Percentiles rank a stretch among this genome's conserved stretches.
Conservation (phyloP, 1,284 basidiomycete genomes). For the Hypsizygus ulmarius region DNA sequence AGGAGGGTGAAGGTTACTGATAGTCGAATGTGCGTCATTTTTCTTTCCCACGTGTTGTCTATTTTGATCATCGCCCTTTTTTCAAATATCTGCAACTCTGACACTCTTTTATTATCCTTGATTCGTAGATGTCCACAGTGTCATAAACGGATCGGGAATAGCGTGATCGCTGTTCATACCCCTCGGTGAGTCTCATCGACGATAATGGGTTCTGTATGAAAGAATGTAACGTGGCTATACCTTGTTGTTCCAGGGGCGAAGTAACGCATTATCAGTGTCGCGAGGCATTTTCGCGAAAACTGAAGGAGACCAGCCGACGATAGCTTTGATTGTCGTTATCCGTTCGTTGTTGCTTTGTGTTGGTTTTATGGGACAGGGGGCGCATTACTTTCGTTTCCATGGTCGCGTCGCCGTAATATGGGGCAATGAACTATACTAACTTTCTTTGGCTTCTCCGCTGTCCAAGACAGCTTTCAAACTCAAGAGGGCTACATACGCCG, state of each 20-base stretch:
- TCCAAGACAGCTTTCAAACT: no score
- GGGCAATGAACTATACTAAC: no score
- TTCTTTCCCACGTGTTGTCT: no score
- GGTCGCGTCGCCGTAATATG: no score
- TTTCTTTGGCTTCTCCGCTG: no score
- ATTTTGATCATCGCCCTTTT: constrained; percentile 7
- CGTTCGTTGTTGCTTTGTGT: no score
- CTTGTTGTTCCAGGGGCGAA: constrained; percentile 61
- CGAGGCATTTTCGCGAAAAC: constrained; percentile 68
- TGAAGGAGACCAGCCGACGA: constrained; percentile 42
- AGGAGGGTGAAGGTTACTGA: constrained; percentile 90
- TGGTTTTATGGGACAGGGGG: no score
- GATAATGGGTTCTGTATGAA: constrained; percentile 8
- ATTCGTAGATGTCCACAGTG: constrained; percentile 85
- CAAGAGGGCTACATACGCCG: no score
- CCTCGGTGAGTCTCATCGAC: constrained; percentile 54
- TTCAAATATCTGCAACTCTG: neutral
- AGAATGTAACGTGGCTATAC: constrained; percentile 7
- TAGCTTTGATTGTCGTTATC: neutral
- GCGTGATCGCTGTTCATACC: constrained; percentile 91
- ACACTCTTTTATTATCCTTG: neutral
- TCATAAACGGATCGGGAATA: constrained; percentile 91
- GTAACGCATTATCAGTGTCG: constrained; percentile 94
- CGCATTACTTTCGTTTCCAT: no score
- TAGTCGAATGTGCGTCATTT: constrained; percentile 72